phyloP scores from a whole-genome alignment of 768 basidiomycete species.

The Leccinum subtestaceum region DNA sequence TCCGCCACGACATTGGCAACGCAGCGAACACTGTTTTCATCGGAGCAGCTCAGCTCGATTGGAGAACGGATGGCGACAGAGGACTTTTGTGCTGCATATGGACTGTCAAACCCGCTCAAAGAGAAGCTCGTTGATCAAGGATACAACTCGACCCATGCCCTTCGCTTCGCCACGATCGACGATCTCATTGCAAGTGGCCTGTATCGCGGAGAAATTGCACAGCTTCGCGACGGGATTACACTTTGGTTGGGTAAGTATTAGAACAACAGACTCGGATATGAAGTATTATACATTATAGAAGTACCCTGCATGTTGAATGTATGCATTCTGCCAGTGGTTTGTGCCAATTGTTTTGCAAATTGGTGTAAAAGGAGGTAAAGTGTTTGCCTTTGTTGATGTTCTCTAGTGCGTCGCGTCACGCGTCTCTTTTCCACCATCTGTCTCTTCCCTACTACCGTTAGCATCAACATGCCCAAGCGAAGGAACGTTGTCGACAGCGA shows the following conservation, averaged over 20 bases:
- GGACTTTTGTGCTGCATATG: background rate
- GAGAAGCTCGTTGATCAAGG: background rate
- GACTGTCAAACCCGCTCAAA: background rate
- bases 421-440: constrained; percentile 10
- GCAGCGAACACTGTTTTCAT: background rate
- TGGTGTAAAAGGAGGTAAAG: too few relatives aligned
- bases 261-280: too few relatives aligned
- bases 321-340: too few relatives aligned
- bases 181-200: background rate
- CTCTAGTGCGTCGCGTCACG: constrained; percentile 28
- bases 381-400: constrained; percentile 26
- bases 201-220: background rate
- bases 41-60: background rate
- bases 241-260: background rate
- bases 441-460: background rate
- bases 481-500: constrained; percentile 45
- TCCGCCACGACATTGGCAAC: background rate
- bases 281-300: too few relatives aligned
- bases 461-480: constrained; percentile 53
- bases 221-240: background rate
- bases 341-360: too few relatives aligned
- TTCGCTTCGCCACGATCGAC: background rate
- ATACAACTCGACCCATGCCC: background rate
- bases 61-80: background rate
- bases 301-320: too few relatives aligned